These are phyloP conservation scores for Teratosphaeria epicoccoides DNA, from an alignment of 2,329 filamentous ascomycete genomes.

Conservation along the genomic window DNA sequence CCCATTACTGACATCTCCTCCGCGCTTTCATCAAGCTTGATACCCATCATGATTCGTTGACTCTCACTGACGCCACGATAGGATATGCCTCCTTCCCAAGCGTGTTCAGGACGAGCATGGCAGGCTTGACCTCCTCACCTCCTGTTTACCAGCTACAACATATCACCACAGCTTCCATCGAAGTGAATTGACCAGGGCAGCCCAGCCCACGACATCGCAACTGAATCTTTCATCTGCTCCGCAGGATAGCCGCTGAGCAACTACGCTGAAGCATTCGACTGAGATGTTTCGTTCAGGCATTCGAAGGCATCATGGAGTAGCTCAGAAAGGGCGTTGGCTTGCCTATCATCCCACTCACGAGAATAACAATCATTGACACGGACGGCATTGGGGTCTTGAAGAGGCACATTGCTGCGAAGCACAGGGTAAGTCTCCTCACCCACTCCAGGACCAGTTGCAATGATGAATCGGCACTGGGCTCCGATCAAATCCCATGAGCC, in stretches of 20 bases:
- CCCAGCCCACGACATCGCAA: background rate
- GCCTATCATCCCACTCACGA: background rate
- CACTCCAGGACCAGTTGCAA: background rate
- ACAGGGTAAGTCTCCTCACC: background rate
- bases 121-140: background rate
- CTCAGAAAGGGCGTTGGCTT: background rate
- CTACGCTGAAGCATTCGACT: background rate
- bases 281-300: background rate
- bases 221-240: background rate
- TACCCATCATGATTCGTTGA: background rate
- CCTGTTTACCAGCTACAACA: background rate
- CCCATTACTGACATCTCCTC: background rate
- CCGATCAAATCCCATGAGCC: conserved; percentile 24
- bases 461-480: conserved; percentile 32
- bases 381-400: background rate
- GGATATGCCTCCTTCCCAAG: background rate
- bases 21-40: conserved; percentile 1
- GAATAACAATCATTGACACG: background rate
- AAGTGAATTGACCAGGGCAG: background rate
- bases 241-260: background rate
- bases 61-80: background rate
- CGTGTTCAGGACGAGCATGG: too few species aligned
- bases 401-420: background rate
- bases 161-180: conserved; percentile 1
- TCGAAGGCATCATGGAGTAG: background rate